Base-by-base conservation (phyloP, 108 stramenopile species). In the Cyclotella kingstonii region DNA sequence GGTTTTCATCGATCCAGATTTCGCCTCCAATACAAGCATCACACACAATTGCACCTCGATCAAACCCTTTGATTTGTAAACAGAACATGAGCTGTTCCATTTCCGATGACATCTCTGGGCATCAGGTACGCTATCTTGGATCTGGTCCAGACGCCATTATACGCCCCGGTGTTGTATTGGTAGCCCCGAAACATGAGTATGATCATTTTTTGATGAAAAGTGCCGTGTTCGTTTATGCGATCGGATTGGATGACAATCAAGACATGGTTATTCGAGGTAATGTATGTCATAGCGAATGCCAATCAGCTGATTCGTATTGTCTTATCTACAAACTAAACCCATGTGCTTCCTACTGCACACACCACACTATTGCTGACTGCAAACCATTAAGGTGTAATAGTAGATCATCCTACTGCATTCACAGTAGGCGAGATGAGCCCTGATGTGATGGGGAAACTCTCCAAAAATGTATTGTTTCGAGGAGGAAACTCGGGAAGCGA, bases 361-460 rank as follows among this genome's bases (percentile, higher is more conserved):
- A n/a, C n/a, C n/a, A n/a, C n/a, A n/a, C n/a, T n/a, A n/a, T n/a
- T n/a, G n/a, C n/a, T n/a, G n/a, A n/a, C n/a, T n/a, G n/a, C n/a
- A n/a, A n/a, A n/a, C n/a, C n/a, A n/a, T n/a, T n/a, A n/a, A 62
- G 87, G 91, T 55, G 85, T 82, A 14, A 84, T 89, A 52, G 45
- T 92, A 23, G 91, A 92, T 70, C 82, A 92, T 63, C 86, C 87
- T 4, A 92, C 91, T 11, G 81, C 91, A 27, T 92, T 92, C 67
- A 84, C 82, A 6, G 73, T 92, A 22, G 70, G 71, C 22, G 90
- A 91, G 78, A 87, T 85, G 83, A 78, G 84, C 59, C 68, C 68
- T 0, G 66, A 71, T 59, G 57, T 78, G 1, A 46, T 68, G 52
- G 73, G 77, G 44, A 27, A 40, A 41, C 30, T 84, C 19, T 54